Base-by-base conservation (phyloP, 148 eudicot genomes). In the Chenopodium album region DNA sequence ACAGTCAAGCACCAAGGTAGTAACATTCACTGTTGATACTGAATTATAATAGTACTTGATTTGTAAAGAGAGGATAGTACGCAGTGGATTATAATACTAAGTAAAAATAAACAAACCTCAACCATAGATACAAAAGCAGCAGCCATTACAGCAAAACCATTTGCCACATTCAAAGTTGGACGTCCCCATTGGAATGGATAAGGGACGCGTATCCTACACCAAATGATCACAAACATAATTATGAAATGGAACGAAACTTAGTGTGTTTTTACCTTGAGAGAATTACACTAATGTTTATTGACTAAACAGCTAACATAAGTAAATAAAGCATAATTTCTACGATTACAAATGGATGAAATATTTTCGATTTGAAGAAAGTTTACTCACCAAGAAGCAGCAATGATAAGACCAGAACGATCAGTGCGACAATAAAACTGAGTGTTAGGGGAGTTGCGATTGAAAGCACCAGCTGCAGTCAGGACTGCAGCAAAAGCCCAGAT, bases 101-200 rank as follows among this genome's bases (percentile, higher is more conserved):
- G 54, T 50, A 5, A 1, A 52, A 10, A 17, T 4, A 60, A 65
- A 78, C 82, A 2, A 41, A 95, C 99, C 99, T 95, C 99, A 71
- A 95, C 72, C 60, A 95, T 85, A 68, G 97, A 86, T 75, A 95
- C 94, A 50, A 95, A 89, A 83, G 94, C 89, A 48, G 99, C 99
- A 48, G 97, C 98, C 80, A 87, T 66, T 92, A 91, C 87, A 48
- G 95, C 91, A 60, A 93, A 73, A 65, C 89, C 91, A 81, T 95
- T 90, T 34, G 89, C 94, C 3, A 85, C 90, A 80, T 92, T 80
- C 76, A 91, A 65, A 70, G 85, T 87, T 44, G 99, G 99, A 29
- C 87, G 84, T 76, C 99, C 99, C 98, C 98, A 95, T 85, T 95
- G 98, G 84, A 92, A 93, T 10, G 99, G 99, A 85, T 95, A 93